These are phyloP conservation scores for Mrakia gelida DNA, from an alignment of 768 basidiomycete genomes.

Conservation along the genomic window DNA sequence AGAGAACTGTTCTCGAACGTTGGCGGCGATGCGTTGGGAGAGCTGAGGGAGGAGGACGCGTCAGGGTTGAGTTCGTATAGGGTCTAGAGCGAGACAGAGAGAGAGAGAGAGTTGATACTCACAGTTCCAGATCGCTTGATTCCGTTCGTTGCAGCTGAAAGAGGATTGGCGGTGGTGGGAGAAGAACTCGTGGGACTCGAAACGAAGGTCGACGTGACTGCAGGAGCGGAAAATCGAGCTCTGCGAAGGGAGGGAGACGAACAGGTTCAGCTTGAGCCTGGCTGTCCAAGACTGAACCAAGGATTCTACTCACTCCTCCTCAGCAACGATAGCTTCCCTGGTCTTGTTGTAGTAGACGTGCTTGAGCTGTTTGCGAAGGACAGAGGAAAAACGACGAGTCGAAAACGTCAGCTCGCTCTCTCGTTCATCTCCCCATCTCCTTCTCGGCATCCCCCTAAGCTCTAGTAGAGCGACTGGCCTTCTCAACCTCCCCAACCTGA, in stretches of 20 bases:
- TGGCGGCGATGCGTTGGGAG: conserved; percentile 18
- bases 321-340: conserved; percentile 16
- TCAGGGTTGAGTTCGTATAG: too few species aligned
- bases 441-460: background rate
- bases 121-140: conserved; percentile 9
- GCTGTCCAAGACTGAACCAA: background rate
- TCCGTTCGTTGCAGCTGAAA: background rate
- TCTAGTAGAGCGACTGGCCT: background rate
- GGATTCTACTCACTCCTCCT: conserved; percentile 3
- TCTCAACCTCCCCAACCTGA: conserved; percentile 21
- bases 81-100: too few species aligned
- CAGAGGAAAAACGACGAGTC: background rate
- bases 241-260: background rate
- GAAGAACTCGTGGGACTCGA: background rate
- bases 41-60: background rate
- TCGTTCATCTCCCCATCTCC: background rate
- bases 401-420: background rate
- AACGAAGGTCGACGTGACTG: background rate
- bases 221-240: conserved; percentile 19
- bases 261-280: background rate
- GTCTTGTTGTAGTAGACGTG: conserved; percentile 12
- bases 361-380: conserved; percentile 4
- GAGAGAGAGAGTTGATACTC: background rate
- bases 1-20: conserved; percentile 16
- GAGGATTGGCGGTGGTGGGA: background rate